These are phyloP conservation scores for Leishmania braziliensis DNA, from an alignment of 208 protist genomes.

Conservation along the genomic window DNA sequence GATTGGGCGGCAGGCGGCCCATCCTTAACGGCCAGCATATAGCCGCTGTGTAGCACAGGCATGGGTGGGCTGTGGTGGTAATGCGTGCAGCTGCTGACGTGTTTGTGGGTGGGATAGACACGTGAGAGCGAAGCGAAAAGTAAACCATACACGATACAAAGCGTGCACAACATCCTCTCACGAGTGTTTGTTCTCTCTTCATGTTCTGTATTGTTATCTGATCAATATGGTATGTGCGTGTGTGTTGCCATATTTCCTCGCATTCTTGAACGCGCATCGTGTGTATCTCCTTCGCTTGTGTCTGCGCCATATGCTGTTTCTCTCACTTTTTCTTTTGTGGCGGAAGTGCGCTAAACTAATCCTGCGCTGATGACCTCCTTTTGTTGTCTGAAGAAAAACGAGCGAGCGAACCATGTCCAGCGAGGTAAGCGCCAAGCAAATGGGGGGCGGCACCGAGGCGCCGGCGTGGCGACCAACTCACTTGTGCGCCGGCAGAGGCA, in stretches of 20 bases:
- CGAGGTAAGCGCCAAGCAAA: neutral
- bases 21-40: neutral
- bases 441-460: neutral
- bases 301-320: neutral
- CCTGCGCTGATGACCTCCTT: neutral
- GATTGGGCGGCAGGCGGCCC: neutral
- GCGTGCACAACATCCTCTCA: too few relatives aligned
- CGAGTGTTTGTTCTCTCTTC: neutral
- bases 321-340: neutral
- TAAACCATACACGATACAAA: neutral
- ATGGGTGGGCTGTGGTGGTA: neutral
- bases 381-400: neutral
- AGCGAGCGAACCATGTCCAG: neutral
- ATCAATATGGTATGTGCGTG: neutral
- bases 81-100: neutral
- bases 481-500: too few relatives aligned
- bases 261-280: neutral
- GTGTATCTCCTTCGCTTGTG: neutral
- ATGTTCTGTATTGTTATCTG: neutral
- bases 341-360: too few relatives aligned
- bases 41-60: neutral
- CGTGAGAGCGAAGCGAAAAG: neutral
- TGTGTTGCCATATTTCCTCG: neutral
- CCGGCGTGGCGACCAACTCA: neutral
- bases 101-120: neutral